These are phyloP conservation scores for Ascochyta viciae-villosae DNA, from an alignment of 2,329 filamentous ascomycete species.

Conservation along the genomic window DNA sequence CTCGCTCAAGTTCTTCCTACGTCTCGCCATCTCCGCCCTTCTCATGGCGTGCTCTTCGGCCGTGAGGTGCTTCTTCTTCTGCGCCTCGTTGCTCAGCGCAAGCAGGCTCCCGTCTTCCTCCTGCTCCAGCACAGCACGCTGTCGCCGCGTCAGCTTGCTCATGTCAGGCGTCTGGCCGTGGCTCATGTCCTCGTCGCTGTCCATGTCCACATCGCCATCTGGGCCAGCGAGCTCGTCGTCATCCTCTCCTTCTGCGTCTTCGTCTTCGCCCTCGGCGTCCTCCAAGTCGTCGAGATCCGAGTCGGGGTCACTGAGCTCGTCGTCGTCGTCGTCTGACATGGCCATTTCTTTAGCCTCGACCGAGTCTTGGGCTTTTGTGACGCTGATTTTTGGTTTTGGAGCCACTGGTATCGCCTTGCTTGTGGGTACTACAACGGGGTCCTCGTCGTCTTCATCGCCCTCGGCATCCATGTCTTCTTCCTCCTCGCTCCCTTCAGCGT, in stretches of 20 bases:
- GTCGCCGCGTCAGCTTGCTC: constrained; percentile 72
- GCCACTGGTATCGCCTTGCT: constrained; percentile 33
- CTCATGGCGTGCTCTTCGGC: constrained; percentile 77
- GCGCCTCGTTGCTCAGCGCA: constrained; percentile 69
- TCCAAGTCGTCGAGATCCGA: constrained; percentile 52
- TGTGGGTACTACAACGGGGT: constrained; percentile 42
- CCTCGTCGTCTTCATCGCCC: constrained; percentile 49
- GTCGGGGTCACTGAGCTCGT: constrained; percentile 51
- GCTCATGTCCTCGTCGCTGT: constrained; percentile 63
- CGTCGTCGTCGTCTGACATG: constrained; percentile 57
- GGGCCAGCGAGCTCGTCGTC: constrained; percentile 49
- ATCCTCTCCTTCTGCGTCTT: constrained; percentile 51
- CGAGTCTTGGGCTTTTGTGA: constrained; percentile 45
- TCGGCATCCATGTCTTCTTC: constrained; percentile 47
- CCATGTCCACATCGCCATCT: constrained; percentile 51
- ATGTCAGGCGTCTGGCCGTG: constrained; percentile 67
- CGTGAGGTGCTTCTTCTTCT: constrained; percentile 75
- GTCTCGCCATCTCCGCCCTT: constrained; percentile 74
- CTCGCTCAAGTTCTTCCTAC: constrained; percentile 76
- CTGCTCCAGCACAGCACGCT: constrained; percentile 65
- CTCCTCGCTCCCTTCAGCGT: constrained; percentile 38
- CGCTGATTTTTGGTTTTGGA: constrained; percentile 46
- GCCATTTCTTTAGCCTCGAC: constrained; percentile 61
- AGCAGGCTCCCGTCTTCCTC: constrained; percentile 58
- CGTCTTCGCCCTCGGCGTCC: constrained; percentile 58